Evolutionary conservation across 192 early-diverging fungal species (phyloP), one percentile per base, ranked within the genome.

Genomic region (Backusella tuberculispora): DNA sequence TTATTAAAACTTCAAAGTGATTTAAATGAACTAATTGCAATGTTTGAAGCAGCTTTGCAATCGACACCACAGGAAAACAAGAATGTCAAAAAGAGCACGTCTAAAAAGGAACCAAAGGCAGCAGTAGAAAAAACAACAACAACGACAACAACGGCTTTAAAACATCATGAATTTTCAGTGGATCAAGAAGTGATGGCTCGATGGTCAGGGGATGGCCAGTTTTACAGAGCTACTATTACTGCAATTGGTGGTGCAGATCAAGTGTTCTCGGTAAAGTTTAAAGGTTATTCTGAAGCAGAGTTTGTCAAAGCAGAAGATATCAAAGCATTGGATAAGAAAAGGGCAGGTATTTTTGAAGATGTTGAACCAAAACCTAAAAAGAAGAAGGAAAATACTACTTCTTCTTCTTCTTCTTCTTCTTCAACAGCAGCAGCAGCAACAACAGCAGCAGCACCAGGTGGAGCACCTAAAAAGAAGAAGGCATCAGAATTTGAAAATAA

Each of bases 21-120:
- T 81, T 79, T 95, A 63, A 83, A 74, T 24, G 91, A 94, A 73
- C 85, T 95, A 37, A 92, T 95, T 69, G 74, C 84, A 21, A 82
- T 94, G 60, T 77, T 84, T 44, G 75, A 80, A 50, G 60, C 79
- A 48, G 77, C 80, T 41, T 76, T 84, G 74, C 80, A 80, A 67
- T 19, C 41, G 10, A 47, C 44, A 47, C 72, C 69, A 24, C 65
- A 72, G 21, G 17, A 65, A 47, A 15, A 8, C 13, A 63, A 21
- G 46, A 43, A 37, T 38, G 74, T 3, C n/a, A 74, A 29, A 65
- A 80, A 67, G 44, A 69, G 47, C 17, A 24, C 53, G 14, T 29
- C 63, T 1, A 21, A 74, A 53, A 65, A 74, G 63, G 43, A 40
- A 13, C 24, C 63, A 37, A 72, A 34, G 14, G 50, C 71, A 43